Base-by-base conservation (phyloP, 2,329 filamentous ascomycete genomes). In the Aspergillus alliaceus region DNA sequence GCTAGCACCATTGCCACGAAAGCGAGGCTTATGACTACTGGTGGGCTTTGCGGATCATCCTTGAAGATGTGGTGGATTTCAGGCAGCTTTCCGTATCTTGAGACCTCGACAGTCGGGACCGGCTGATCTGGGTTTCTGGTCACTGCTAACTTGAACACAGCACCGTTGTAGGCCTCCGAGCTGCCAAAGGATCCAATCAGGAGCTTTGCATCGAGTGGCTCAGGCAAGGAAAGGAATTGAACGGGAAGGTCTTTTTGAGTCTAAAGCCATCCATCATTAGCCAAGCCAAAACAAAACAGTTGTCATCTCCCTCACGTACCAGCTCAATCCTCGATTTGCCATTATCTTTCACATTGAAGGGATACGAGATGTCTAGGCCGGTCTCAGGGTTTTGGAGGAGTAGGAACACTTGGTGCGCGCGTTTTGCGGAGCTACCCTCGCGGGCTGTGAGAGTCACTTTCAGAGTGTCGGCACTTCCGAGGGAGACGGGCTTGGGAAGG, bases 31-130 rank as follows among this genome's bases (percentile, higher is more conserved):
- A 98, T 84, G 59, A 95, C 72, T 74, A 87, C 86, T 47, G 91
- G 90, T 22, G 93, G 92, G 75, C 86, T 96, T 75, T 84, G 85
- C 44, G 92, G 86, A 68, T 93, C 91, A 14, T 82, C 76, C 62
- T 86, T 87, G 86, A 98, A 99, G 67, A 89, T 90, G 80, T 99
- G 95, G 79, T 91, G 85, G 72, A 99, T 97, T 77, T 96, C 90
- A 9, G 86, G 80, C 64, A 87, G 85, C 78, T 91, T 90, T 71
- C 89, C 90, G 76, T 96, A 98, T 76, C 93, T 89, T 63, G 93
- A 77, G 9, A 90, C 86, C 66, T 90, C 84, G 68, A 86, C 84
- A 55, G 81, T 76, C 20, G 86, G 80, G 15, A 85, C 72, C 2
- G 89, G 82, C 3, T 80, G 76, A 67, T 82, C 84, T 51, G 86